Conservation (phyloP, 345 rosid genomes). For the Salix dunnii region DNA sequence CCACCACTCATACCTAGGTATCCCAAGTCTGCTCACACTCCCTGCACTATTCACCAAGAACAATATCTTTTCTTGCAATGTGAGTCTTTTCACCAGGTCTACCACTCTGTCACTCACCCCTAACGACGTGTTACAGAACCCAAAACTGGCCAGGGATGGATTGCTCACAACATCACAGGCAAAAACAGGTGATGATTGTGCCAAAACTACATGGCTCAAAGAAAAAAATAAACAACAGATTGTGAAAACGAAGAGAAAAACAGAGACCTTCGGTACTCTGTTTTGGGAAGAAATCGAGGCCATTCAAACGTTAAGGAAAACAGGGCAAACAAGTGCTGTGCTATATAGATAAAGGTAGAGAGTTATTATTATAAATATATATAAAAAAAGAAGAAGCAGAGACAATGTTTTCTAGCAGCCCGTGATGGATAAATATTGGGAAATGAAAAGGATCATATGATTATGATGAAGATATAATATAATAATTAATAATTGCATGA, state of each 20-base stretch:
- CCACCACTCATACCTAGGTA: conserved; percentile 94
- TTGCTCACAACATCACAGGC: conserved; percentile 63
- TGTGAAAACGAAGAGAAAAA: conserved; percentile 25
- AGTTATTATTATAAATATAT: neutral
- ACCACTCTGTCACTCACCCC: conserved; percentile 49
- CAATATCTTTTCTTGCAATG: conserved; percentile 70
- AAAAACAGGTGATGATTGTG: conserved; percentile 55
- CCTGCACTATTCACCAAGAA: conserved; percentile 51
- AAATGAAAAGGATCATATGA: no score
- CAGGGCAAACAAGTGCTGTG: neutral
- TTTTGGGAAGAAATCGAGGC: conserved; percentile 9
- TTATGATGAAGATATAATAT: neutral
- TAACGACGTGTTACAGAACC: conserved; percentile 53
- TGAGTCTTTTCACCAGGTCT: conserved; percentile 69
- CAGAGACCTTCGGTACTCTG: conserved; percentile 34
- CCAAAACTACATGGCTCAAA: conserved; percentile 11
- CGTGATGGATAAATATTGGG: neutral
- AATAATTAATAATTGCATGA: neutral
- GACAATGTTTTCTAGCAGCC: neutral
- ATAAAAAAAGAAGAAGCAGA: neutral
- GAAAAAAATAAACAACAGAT: neutral
- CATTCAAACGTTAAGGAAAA: conserved; percentile 1
- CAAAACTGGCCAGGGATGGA: conserved; percentile 44
- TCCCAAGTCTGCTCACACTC: conserved; percentile 67
- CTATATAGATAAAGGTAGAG: neutral